These are phyloP conservation scores for Eruca vesicaria DNA, from an alignment of 441 rosid genomes.

Conservation along the genomic window DNA sequence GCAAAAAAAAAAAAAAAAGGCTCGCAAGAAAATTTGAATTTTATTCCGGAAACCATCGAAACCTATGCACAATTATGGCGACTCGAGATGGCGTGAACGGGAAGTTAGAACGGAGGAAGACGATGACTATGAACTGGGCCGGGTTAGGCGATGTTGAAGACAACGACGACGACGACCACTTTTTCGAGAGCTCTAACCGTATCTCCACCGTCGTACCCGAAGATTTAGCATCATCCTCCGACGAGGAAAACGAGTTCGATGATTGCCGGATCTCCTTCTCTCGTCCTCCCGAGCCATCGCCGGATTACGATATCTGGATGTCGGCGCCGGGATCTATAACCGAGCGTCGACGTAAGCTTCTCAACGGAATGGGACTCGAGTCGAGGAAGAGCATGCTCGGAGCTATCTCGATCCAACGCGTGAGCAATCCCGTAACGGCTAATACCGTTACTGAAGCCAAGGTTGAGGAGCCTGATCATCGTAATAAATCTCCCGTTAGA, in stretches of 20 bases:
- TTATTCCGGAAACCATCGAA: not conserved
- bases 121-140: slow-evolving; percentile 75
- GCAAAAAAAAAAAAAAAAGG: not conserved
- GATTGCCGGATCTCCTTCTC: slow-evolving; percentile 66
- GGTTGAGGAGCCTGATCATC: slow-evolving; percentile 8
- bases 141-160: slow-evolving; percentile 63
- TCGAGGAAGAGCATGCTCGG: slow-evolving; percentile 42
- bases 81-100: not conserved
- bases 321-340: slow-evolving; percentile 75
- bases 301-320: slow-evolving; percentile 82
- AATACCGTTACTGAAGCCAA: not conserved
- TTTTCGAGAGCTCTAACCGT: slow-evolving; percentile 61
- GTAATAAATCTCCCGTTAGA: slow-evolving; percentile 12
- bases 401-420: slow-evolving; percentile 35
- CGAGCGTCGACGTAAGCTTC: slow-evolving; percentile 72
- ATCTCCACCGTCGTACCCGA: slow-evolving; percentile 45
- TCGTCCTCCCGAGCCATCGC: slow-evolving; percentile 37
- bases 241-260: slow-evolving; percentile 63
- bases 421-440: not conserved
- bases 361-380: slow-evolving; percentile 74
- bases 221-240: slow-evolving; percentile 64
- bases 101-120: slow-evolving; percentile 27
- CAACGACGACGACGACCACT: slow-evolving; percentile 48
- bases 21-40: not conserved
- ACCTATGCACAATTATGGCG: not conserved